Evolutionary conservation across 2,329 filamentous ascomycete genomes (phyloP), one percentile per base, ranked within the genome.

Genomic region (Paracamarosporium sp.): DNA sequence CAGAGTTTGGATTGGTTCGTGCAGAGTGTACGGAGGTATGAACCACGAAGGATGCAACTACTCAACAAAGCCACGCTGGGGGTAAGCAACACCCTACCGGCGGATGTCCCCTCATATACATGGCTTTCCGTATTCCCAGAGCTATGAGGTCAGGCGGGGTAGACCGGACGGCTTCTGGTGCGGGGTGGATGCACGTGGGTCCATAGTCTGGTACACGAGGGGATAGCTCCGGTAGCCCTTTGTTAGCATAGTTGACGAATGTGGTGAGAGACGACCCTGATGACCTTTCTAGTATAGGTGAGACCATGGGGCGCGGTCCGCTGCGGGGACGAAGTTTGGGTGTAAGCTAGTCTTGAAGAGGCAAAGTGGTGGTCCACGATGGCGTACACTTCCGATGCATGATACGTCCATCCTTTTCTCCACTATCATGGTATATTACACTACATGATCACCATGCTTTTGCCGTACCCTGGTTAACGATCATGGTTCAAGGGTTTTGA

Each of bases 141-240:
- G 47, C 62, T 60, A 68, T 66, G 61, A 61, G 60, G 62, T 66
- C 61, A 67, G 62, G 68, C 68, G 69, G 69, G 69, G 69, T 67
- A 68, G 46, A 41, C 25, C 22, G 35, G n/a, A n/a, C 48, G 48
- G 35, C 48, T 51, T 40, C 3, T 27, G 57, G 63, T 68, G 67
- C 67, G 68, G 70, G 68, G 68, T 63, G 59, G 31, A 44, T 55
- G 65, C 66, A 70, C 66, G 67, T 71, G 68, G 63, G 33, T 50
- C 44, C 25, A 44, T 58, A 35, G 54, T 61, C 66, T 57, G 63
- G 57, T 51, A 35, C 28, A 36, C 45, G 57, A 36, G 11, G 43
- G 50, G 40, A 48, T 57, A 56, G 56, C 47, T 31, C 46, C 38
- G 44, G 31, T n/a, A 35, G 38, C 47, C 35, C 38, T 50, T 54